Base-by-base conservation (phyloP, 73 alveolate genomes). In the Tetrahymena elliotti region DNA sequence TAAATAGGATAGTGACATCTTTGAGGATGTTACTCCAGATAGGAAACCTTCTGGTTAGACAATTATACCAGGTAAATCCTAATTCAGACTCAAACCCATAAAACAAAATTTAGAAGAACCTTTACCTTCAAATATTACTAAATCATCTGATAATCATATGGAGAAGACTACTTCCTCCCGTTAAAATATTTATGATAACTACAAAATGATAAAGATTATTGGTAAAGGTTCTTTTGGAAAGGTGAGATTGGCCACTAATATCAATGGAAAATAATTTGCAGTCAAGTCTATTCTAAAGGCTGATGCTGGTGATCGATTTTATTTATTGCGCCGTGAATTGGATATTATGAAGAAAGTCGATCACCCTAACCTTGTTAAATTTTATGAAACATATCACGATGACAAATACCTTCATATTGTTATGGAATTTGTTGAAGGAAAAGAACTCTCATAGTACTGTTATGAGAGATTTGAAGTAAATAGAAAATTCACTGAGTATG, bases 161-260 rank as follows among this genome's bases (percentile, higher is more conserved):
- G 88, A 68, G 88, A 68, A 68, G 38, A 68, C 88, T 27, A 68
- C 88, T 68, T n/a, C 88, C 6, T 68, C 88, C 20, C 88, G 88
- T 27, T 24, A 68, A 31, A 68, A 68, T 68, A 68, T 68, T 68
- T 27, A 68, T n/a, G 88, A 68, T 68, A 98, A 98, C 52, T 98
- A 97, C 84, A 93, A 93, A 22, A 95, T 98, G 16, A 40, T 98
- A 7, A 98, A 97, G 35, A 39, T 97, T 83, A 94, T 97, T n/a
- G 99, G 99, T 3, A 97, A 98, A 93, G 99, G 99, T 27, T 99
- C 99, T 33, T 98, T 95, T 95, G 99, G 99, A 7, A 93, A 97
- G 18, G 99, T 98, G 10, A 97, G 96, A 95, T 94, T 95, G 34
- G 99, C 97, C 27, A 94, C 47, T 53, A 97, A 97, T 93, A 98